These are phyloP conservation scores for Sinapis alba DNA, from an alignment of 441 rosid genomes.

Conservation along the genomic window DNA sequence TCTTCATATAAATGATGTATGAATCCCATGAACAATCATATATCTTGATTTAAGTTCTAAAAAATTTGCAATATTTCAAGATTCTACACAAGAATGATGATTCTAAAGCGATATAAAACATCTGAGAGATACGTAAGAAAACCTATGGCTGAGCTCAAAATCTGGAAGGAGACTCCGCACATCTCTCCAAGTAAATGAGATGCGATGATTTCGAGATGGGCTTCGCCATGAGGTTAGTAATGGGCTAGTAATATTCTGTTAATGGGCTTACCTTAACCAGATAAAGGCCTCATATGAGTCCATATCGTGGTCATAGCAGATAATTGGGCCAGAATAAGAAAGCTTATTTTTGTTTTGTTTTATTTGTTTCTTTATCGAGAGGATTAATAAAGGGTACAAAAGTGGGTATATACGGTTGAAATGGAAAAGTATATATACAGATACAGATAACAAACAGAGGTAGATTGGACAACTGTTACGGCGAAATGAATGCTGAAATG, in stretches of 20 bases:
- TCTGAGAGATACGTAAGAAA: not conserved
- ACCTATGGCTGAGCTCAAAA: not conserved
- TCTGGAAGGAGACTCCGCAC: not conserved
- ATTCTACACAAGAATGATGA: not conserved
- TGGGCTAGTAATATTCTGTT: not conserved
- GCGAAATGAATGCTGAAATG: slow-evolving; percentile 35
- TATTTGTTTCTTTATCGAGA: not conserved
- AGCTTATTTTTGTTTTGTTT: not conserved
- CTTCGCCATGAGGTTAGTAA: not conserved
- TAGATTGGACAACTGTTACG: slow-evolving; percentile 40
- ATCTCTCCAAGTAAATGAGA: not conserved
- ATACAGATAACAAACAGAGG: slow-evolving; percentile 12
- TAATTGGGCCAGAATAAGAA: slow-evolving; percentile 10
- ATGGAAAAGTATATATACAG: not conserved
- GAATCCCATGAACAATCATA: not conserved
- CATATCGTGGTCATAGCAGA: too few relatives aligned
- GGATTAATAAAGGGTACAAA: not conserved
- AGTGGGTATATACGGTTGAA: not conserved
- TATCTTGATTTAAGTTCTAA: not conserved
- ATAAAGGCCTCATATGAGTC: not conserved
- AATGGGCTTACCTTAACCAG: not conserved
- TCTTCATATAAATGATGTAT: not conserved
- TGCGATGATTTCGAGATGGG: not conserved
- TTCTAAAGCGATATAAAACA: not conserved
- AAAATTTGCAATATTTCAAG: not conserved